These are phyloP conservation scores for Blepharisma undulans DNA, from an alignment of 169 alveolate genomes.

Conservation along the genomic window DNA sequence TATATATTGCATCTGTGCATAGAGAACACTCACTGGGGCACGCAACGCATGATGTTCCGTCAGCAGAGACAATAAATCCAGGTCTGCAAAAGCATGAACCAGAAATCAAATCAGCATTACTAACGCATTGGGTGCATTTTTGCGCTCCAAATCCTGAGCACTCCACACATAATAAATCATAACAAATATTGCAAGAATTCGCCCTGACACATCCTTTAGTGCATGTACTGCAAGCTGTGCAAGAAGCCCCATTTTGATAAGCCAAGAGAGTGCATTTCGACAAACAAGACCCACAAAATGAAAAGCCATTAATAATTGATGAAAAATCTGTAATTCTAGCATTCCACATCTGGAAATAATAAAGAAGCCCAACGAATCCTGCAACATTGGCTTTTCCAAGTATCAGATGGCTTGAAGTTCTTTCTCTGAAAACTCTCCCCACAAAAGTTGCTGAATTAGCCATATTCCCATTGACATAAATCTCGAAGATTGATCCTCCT, in stretches of 20 bases:
- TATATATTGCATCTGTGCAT: not conserved
- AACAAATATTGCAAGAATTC: not conserved
- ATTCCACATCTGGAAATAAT: too few species aligned
- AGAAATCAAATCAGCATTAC: not conserved
- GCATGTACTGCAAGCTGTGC: not conserved
- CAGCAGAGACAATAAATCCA: not conserved
- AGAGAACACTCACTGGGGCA: not conserved
- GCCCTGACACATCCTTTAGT: constrained; percentile 1
- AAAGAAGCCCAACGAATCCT: not conserved
- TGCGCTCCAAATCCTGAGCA: not conserved
- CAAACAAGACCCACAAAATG: not conserved
- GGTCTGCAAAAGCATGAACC: not conserved
- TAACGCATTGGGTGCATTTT: not conserved
- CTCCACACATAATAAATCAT: not conserved
- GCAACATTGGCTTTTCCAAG: not conserved
- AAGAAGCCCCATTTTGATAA: not conserved
- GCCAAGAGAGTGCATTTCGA: not conserved
- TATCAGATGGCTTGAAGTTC: not conserved
- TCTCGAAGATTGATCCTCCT: not conserved
- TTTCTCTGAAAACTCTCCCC: not conserved
- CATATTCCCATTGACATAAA: not conserved
- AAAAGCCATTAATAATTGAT: not conserved
- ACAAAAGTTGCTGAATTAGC: too few species aligned
- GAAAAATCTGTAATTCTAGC: not conserved
- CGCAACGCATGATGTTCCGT: not conserved